Base-by-base conservation (phyloP, 495 filamentous ascomycete species). In the Trichoderma virens region DNA sequence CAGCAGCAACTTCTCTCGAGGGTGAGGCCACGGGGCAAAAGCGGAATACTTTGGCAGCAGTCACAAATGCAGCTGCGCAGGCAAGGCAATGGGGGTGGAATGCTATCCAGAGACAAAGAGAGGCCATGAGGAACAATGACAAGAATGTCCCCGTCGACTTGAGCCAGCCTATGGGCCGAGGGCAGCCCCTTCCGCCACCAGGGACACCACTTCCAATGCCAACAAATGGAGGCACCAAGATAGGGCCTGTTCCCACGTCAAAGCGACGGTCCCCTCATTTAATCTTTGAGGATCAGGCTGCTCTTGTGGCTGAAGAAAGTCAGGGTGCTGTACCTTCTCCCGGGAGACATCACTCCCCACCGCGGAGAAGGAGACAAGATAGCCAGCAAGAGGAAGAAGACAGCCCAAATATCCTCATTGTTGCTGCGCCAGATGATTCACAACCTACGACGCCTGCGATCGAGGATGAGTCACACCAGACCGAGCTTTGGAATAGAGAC, bases 41-140 rank as follows among this genome's bases (percentile, higher is more conserved):
- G 66, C 73, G 76, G 14, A 75, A 75, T 54, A 74, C 80, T 3
- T 63, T 86, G 32, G 79, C 84, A 31, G 84, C 88, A 5, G 80
- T 95, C 39, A 84, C 87, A 0, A 86, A 86, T 54, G 90, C 87
- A 4, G 89, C 91, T 18, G 87, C 88, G 5, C 87, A 84, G 14
- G 90, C 92, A 2, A 93, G 88, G 72, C 91, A 90, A 73, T 97
- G 92, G 93, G 85, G 89, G 20, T 83, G 85, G 78, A 88, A 84
- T 68, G 85, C 90, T 5, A 81, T 93, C 61, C 84, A 85, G 60
- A 83, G 86, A 43, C 80, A 83, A 27, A 71, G 70, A 61, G 74
- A 78, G 60, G 73, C 69, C 28, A 76, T 76, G 18, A 70, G 74
- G 72, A 70, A 67, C 62, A 43, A 60, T 35, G 67, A 67, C 62